These are phyloP conservation scores for Pilaira anomala DNA, from an alignment of 192 early-diverging fungal genomes.

Conservation along the genomic window DNA sequence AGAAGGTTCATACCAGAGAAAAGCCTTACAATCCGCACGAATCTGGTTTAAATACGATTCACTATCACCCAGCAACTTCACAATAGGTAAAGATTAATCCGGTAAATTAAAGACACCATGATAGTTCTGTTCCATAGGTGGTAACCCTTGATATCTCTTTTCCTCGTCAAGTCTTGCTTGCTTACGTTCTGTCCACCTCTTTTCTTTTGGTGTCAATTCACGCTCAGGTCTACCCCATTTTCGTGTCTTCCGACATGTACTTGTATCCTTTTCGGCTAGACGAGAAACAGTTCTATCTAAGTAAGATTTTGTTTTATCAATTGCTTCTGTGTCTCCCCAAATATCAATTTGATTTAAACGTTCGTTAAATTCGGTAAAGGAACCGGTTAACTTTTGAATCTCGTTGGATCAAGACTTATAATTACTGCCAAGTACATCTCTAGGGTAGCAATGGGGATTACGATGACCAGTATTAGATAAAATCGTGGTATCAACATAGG, in stretches of 20 bases:
- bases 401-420: slow-evolving; percentile 9
- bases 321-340: slow-evolving; percentile 27
- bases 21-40: slow-evolving; percentile 38
- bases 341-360: slow-evolving; percentile 38
- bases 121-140: slow-evolving; percentile 11
- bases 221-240: slow-evolving; percentile 40
- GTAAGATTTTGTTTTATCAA: slow-evolving; percentile 27
- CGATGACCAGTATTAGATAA: neutral
- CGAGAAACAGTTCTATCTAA: slow-evolving; percentile 16
- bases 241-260: slow-evolving; percentile 15
- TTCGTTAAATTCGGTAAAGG: slow-evolving; percentile 33
- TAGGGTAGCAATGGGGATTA: slow-evolving; percentile 9
- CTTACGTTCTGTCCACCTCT: slow-evolving; percentile 17
- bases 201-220: slow-evolving; percentile 33
- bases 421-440: slow-evolving; percentile 26
- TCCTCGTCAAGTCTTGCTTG: slow-evolving; percentile 17
- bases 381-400: slow-evolving; percentile 28
- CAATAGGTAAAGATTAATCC: slow-evolving; percentile 20
- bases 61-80: slow-evolving; percentile 31
- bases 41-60: slow-evolving; percentile 32
- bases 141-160: slow-evolving; percentile 26
- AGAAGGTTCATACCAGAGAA: slow-evolving; percentile 32
- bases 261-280: neutral
- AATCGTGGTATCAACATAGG: too few relatives aligned
- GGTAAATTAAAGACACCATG: slow-evolving; percentile 30